Base-by-base conservation (phyloP, 495 filamentous ascomycete species). In the Xylaria grammica region DNA sequence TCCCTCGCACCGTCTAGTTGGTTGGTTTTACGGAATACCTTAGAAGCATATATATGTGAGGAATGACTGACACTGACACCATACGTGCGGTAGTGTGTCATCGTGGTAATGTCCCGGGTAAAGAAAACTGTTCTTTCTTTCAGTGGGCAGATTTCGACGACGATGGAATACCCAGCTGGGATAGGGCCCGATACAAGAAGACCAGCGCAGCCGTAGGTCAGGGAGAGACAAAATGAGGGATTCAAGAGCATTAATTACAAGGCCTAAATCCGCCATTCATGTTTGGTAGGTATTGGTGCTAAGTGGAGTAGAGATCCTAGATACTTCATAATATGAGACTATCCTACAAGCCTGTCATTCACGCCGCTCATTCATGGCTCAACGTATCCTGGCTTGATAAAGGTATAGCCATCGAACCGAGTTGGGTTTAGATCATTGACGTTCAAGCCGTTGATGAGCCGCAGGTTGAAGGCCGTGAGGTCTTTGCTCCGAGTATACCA, bases 111-210 rank as follows among this genome's bases (percentile, higher is more conserved):
- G 82, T 87, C 15, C 91, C 91, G 0, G 92, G 89, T 1, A 90
- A 90, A 70, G 83, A 91, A 59, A 86, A 86, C 8, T 97, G 93
- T 66, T 79, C 83, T 0, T 97, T 90, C 67, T 97, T 97, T 67
- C 83, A 91, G 62, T 98, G 94, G 94, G 94, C 91, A 1, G 85
- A 90, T 61, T 97, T 97, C 74, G 89, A 95, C 69, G 88, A 93
- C 27, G 89, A 96, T 75, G 94, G 94, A 32, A 85, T 91, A 72
- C 92, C 93, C 0, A 75, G 88, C 13, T 91, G 91, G 89, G 76
- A 77, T 34, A 77, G 62, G 42, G 52, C 59, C 48, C 69, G 66
- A 10, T 73, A 73, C 53, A 68, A 60, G 46, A 65, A 68, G 44
- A 40, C 3, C 49, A n/a, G 19, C 19, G n/a, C 42, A 36, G 53